Evolutionary conservation across 2,329 filamentous ascomycete species (phyloP).

Genomic region (Aspergillus japonicus): DNA sequence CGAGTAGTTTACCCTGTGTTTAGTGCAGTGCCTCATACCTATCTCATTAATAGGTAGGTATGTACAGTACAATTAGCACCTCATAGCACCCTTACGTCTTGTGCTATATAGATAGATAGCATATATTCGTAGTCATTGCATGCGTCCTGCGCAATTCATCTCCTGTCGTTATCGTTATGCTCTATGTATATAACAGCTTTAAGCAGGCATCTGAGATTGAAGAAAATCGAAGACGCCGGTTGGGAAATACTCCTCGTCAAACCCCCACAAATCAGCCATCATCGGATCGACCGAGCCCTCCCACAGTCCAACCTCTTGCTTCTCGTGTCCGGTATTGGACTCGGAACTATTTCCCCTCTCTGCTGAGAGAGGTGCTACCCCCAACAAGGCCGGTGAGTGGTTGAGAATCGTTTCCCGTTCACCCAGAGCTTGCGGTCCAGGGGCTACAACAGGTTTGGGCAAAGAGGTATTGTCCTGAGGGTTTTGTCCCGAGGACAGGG

Average conservation of each 20-base stretch:
- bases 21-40: too few relatives aligned
- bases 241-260: constrained; percentile 43
- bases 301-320: constrained; percentile 34
- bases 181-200: constrained; percentile 13
- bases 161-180: neutral
- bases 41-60: neutral
- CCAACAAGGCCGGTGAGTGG: constrained; percentile 37
- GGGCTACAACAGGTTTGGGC: constrained; percentile 38
- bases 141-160: neutral
- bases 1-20: too few relatives aligned
- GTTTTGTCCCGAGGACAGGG: constrained; percentile 22
- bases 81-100: too few relatives aligned
- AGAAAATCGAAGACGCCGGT: constrained; percentile 45
- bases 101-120: too few relatives aligned
- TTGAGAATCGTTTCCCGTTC: constrained; percentile 38
- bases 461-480: constrained; percentile 31
- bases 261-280: constrained; percentile 44
- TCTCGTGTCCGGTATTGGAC: constrained; percentile 13
- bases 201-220: constrained; percentile 44
- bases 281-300: constrained; percentile 41
- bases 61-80: neutral
- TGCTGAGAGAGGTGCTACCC: constrained; percentile 40
- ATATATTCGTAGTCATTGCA: neutral
- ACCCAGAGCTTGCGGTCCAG: constrained; percentile 38
- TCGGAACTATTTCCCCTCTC: constrained; percentile 37